Evolutionary conservation across 2,329 filamentous ascomycete species (phyloP), one percentile per base, ranked within the genome.

Genomic region (Aspergillus candidus): DNA sequence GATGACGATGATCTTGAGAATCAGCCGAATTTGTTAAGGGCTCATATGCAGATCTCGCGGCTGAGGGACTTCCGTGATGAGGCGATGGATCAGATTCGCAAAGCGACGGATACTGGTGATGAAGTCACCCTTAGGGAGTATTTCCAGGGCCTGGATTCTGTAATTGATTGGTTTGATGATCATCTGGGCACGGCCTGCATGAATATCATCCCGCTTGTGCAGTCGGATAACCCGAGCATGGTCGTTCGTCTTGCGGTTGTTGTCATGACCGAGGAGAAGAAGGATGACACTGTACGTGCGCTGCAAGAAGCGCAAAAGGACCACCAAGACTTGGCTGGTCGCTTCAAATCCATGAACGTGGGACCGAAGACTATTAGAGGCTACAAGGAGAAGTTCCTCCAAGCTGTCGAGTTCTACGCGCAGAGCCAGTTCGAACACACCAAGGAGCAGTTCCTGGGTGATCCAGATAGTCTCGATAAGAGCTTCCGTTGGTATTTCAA

Each of bases 401-500:
- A 86, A 58, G 83, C 86, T 32, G 88, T 96, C 60, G 79, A 83
- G 57, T 73, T 83, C 46, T 83, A 81, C 50, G 86, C 84, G 6
- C 77, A 86, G 59, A 78, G 77, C 35, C 85, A 91, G 59, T 88
- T 96, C 56, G 80, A 82, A 11, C 75, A 80, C 47, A 78, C 82
- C 33, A 80, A 82, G 46, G 79, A 85, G 42, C 78, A 82, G 37
- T 97, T 98, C 65, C 70, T 91, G 41, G 85, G 84, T 32, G 88
- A 97, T 60, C 87, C 93, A 0, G 78, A 83, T 39, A 82, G 80
- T 57, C 75, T 98, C 37, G 87, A 94, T 52, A 95, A 95, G 72
- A 82, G 80, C 53, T 80, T 95, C 69, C 86, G 86, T 60, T 98
- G 93, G 93, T 98, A 83, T 69, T 98, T 97, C 72, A 96, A 97